Conservation (phyloP, 768 basidiomycete genomes). For the Lactarius psammicola region DNA sequence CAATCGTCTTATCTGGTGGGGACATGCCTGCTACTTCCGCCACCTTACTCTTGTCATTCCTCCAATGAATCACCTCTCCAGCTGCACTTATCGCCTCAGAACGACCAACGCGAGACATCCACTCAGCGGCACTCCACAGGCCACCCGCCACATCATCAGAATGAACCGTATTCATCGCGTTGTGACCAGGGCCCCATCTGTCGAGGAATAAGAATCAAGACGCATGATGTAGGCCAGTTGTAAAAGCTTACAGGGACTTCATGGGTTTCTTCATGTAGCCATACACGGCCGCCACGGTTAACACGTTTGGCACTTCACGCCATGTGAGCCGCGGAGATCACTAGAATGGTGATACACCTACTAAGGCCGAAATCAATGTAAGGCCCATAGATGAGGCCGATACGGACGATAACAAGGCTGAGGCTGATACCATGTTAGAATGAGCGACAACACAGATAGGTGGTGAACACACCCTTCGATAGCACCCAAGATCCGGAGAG, state of each 20-base stretch:
- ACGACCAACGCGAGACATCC: slow-evolving; percentile 68
- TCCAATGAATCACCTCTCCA: slow-evolving; percentile 64
- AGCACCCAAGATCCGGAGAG: slow-evolving; percentile 67
- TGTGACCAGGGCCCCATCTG: slow-evolving; percentile 80
- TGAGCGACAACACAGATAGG: slow-evolving; percentile 9
- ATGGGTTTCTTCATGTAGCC: slow-evolving; percentile 81
- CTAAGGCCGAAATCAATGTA: slow-evolving; percentile 62
- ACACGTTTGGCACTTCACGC: slow-evolving; percentile 58
- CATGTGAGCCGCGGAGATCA: slow-evolving; percentile 5
- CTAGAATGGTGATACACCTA: slow-evolving; percentile 11
- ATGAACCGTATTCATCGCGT: slow-evolving; percentile 74
- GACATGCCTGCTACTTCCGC: slow-evolving; percentile 62
- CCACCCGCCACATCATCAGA: slow-evolving; percentile 76
- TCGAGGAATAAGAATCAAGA: not conserved
- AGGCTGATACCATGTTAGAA: slow-evolving; percentile 45
- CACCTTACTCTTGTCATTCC: slow-evolving; percentile 69
- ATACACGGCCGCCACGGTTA: slow-evolving; percentile 77
- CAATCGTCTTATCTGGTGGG: slow-evolving; percentile 52
- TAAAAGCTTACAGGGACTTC: slow-evolving; percentile 66
- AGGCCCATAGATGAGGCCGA: slow-evolving; percentile 78
- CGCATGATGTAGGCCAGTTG: slow-evolving; percentile 1
- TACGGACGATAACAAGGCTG: slow-evolving; percentile 75
- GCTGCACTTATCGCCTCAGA: slow-evolving; percentile 61
- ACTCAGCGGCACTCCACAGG: slow-evolving; percentile 70
- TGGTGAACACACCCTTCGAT: slow-evolving; percentile 58